Conservation (phyloP, 1,284 basidiomycete species). For the Tremellales sp. region DNA sequence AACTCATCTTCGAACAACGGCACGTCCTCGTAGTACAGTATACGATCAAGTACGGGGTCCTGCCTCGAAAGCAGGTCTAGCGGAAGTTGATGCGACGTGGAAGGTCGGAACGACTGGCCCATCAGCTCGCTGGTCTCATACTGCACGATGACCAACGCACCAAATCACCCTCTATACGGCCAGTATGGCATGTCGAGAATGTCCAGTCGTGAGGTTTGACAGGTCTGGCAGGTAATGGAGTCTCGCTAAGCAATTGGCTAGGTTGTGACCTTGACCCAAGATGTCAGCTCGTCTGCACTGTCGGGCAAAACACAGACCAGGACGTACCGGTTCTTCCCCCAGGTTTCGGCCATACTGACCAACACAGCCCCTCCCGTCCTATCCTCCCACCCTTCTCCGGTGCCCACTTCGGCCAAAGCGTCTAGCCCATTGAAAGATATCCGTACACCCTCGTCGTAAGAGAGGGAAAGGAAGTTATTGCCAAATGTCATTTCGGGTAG, state of each 20-base stretch:
- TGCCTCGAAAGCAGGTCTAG: constrained; percentile 76
- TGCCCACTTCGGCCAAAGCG: constrained; percentile 70
- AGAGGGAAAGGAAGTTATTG: constrained; percentile 68
- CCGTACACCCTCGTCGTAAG: constrained; percentile 58
- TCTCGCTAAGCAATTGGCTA: constrained; percentile 48
- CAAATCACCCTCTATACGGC: constrained; percentile 52
- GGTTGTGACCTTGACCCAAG: constrained; percentile 12
- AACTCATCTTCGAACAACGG: constrained; percentile 90
- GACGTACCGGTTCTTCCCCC: constrained; percentile 77
- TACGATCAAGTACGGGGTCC: constrained; percentile 63
- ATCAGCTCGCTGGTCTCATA: constrained; percentile 1
- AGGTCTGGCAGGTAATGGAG: constrained; percentile 68
- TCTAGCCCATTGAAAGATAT: constrained; percentile 66
- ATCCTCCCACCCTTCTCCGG: constrained; percentile 62
- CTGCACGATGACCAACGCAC: constrained; percentile 10
- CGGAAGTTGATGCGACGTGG: constrained; percentile 64
- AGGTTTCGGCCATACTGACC: constrained; percentile 89
- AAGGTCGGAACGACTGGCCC: constrained; percentile 52
- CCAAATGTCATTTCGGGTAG: constrained; percentile 98
- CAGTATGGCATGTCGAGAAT: constrained; percentile 83
- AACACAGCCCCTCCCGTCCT: constrained; percentile 83
- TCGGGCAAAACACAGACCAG: background rate
- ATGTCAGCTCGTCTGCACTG: background rate
- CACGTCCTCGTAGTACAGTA: constrained; percentile 89
- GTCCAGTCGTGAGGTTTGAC: constrained; percentile 98